Evolutionary conservation across 1,284 basidiomycete species (phyloP).

Genomic region (Megacollybia platyphylla): DNA sequence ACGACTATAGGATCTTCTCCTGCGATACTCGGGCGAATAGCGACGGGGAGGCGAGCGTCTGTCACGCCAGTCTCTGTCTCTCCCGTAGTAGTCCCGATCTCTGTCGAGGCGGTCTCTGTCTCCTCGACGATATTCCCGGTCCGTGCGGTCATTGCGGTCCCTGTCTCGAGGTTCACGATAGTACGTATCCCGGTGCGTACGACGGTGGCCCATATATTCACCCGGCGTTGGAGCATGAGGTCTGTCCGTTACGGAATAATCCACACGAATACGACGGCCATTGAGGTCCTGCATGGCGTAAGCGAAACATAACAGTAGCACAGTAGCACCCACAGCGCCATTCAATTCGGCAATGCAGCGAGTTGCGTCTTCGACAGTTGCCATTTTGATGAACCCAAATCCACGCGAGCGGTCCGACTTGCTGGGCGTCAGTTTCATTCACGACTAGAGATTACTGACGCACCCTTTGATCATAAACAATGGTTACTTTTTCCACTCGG

Average conservation of each 20-base stretch:
- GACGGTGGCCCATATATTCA: conserved; percentile 92
- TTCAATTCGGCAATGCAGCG: conserved; percentile 87
- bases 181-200: conserved; percentile 31
- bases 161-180: conserved; percentile 23
- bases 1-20: conserved; percentile 64
- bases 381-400: conserved; percentile 97
- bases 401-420: conserved; percentile 93
- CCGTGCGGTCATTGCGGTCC: conserved; percentile 26
- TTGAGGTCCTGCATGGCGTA: conserved; percentile 63
- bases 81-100: conserved; percentile 45
- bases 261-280: conserved; percentile 91
- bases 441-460: conserved; percentile 3
- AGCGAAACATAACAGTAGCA: neutral
- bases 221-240: conserved; percentile 95
- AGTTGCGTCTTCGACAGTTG: conserved; percentile 73
- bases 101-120: conserved; percentile 31
- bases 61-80: conserved; percentile 47
- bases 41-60: conserved; percentile 43
- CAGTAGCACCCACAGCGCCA: conserved; percentile 57
- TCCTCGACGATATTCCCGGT: conserved; percentile 27
- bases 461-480: conserved; percentile 98
- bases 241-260: conserved; percentile 89
- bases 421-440: conserved; percentile 11
- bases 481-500: conserved; percentile 88
- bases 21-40: conserved; percentile 64